These are phyloP conservation scores for Suillus occidentalis DNA, from an alignment of 768 basidiomycete genomes.

Conservation along the genomic window DNA sequence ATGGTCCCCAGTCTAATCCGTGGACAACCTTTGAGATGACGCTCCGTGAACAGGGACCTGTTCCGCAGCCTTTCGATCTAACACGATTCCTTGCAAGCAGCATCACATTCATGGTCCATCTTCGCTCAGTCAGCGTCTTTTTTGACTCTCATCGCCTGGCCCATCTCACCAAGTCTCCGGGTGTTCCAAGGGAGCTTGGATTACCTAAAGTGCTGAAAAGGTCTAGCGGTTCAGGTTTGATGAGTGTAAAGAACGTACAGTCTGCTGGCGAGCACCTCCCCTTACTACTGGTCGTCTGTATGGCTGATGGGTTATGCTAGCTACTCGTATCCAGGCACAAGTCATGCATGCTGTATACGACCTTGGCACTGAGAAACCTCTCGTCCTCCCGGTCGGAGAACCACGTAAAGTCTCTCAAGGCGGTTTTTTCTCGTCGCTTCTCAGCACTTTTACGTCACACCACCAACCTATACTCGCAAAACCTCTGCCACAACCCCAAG, in stretches of 20 bases:
- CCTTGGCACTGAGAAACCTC: slow-evolving; percentile 60
- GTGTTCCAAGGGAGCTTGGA: slow-evolving; percentile 47
- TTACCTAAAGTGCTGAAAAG: slow-evolving; percentile 58
- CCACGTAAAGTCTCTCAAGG: slow-evolving; percentile 29
- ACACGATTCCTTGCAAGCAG: slow-evolving; percentile 87
- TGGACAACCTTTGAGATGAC: slow-evolving; percentile 94
- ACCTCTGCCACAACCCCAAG: slow-evolving; percentile 12
- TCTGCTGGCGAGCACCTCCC: slow-evolving; percentile 50
- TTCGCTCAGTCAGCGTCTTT: slow-evolving; percentile 76
- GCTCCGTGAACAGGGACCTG: slow-evolving; percentile 75
- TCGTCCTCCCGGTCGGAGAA: slow-evolving; percentile 33
- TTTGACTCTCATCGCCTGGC: slow-evolving; percentile 78
- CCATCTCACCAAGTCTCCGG: slow-evolving; percentile 61
- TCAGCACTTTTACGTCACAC: slow-evolving; percentile 26
- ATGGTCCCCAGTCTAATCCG: slow-evolving; percentile 32
- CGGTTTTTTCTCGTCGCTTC: slow-evolving; percentile 47
- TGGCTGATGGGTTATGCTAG: slow-evolving; percentile 32
- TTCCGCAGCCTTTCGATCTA: slow-evolving; percentile 85
- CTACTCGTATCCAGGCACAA: slow-evolving; percentile 76
- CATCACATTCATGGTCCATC: slow-evolving; percentile 87
- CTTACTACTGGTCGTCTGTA: slow-evolving; percentile 5
- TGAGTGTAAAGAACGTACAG: slow-evolving; percentile 68
- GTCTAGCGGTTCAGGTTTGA: slow-evolving; percentile 57
- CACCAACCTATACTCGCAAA: not conserved
- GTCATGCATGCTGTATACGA: slow-evolving; percentile 80